Conservation (phyloP, 805 yeast species). For the Jamesozyma piceae region DNA sequence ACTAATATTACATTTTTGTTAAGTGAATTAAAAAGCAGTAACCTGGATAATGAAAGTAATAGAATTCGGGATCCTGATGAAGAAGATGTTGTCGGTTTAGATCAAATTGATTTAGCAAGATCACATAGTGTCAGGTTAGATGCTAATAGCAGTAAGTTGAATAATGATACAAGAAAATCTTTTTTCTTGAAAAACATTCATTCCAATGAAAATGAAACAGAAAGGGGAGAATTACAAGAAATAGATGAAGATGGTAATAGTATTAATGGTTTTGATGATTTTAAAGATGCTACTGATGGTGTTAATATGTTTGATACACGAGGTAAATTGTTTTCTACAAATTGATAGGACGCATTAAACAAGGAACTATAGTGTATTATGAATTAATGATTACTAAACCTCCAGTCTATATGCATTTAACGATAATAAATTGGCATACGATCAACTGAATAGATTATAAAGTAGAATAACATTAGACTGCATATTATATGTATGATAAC, state of each 20-base stretch:
- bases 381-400: too few species aligned
- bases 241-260: conserved; percentile 5
- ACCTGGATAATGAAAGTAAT: conserved; percentile 14
- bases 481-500: too few species aligned
- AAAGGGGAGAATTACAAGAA: not conserved
- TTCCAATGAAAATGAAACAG: not conserved
- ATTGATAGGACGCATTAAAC: too few species aligned
- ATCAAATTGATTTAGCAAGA: conserved; percentile 25
- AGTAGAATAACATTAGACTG: too few species aligned
- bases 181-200: conserved; percentile 2
- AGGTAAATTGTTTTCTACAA: conserved; percentile 21
- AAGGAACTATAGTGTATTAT: too few species aligned
- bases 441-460: too few species aligned
- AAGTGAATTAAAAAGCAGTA: conserved; percentile 22
- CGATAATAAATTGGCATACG: too few species aligned
- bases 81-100: conserved; percentile 28
- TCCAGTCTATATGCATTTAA: too few species aligned
- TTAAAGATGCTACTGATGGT: conserved; percentile 26
- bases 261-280: conserved; percentile 13
- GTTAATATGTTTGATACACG: conserved; percentile 18
- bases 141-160: conserved; percentile 1
- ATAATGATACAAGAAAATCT: conserved; percentile 11
- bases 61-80: conserved; percentile 29
- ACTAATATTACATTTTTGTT: conserved; percentile 31
- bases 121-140: conserved; percentile 19